Conservation (phyloP, 805 yeast species). For the Barnettozyma sucrosica region DNA sequence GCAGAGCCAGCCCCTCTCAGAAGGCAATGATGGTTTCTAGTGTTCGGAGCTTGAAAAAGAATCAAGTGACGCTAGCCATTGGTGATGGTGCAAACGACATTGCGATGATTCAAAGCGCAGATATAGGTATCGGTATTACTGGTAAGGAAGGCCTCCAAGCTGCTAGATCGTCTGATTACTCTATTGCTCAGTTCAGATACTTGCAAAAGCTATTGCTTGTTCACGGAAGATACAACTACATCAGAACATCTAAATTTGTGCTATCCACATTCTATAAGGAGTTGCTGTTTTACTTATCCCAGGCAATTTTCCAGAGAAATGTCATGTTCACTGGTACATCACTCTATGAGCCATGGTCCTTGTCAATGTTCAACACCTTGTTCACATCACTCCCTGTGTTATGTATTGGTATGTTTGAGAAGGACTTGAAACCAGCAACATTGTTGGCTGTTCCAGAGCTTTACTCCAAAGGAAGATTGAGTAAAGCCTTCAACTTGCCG, state of each 20-base stretch:
- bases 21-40: constrained; percentile 83
- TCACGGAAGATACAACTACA: constrained; percentile 93
- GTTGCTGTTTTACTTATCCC: constrained; percentile 81
- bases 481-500: constrained; percentile 64
- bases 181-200: constrained; percentile 91
- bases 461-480: constrained; percentile 69
- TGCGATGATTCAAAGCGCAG: constrained; percentile 99
- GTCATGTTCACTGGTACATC: constrained; percentile 91
- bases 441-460: constrained; percentile 88
- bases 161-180: constrained; percentile 88
- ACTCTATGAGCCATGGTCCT: constrained; percentile 90
- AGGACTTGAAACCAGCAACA: constrained; percentile 84
- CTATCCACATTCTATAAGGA: constrained; percentile 94
- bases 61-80: constrained; percentile 83
- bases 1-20: constrained; percentile 96
- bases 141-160: constrained; percentile 98
- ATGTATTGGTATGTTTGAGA: constrained; percentile 92
- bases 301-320: constrained; percentile 78
- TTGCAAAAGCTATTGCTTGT: constrained; percentile 78
- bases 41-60: constrained; percentile 64
- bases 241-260: constrained; percentile 86
- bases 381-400: constrained; percentile 91
- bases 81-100: constrained; percentile 99
- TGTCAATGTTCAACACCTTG: constrained; percentile 94
- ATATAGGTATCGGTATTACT: constrained; percentile 94